Evolutionary conservation across 2,329 filamentous ascomycete species (phyloP).

Genomic region (Exophiala xenobiotica): DNA sequence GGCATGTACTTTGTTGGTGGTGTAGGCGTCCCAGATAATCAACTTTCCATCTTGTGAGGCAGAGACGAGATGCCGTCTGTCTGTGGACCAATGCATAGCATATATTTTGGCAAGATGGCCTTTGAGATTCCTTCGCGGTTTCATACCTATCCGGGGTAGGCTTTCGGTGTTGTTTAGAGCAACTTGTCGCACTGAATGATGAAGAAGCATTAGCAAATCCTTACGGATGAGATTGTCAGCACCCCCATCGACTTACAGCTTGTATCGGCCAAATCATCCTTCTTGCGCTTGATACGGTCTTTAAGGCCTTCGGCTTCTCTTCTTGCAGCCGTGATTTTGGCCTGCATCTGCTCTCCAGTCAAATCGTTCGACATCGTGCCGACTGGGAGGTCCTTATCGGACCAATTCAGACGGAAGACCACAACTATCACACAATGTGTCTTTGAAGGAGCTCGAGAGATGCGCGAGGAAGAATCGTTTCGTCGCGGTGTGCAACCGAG

Average conservation of each 20-base stretch:
- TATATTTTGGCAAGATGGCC: constrained; percentile 99
- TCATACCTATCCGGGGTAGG: constrained; percentile 93
- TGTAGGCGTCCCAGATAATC: constrained; percentile 99
- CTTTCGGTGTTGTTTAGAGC: constrained; percentile 89
- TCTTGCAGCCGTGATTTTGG: constrained; percentile 85
- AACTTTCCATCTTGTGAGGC: constrained; percentile 98
- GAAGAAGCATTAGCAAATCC: constrained; percentile 31
- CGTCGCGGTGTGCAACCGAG: constrained; percentile 27
- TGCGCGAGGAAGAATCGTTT: constrained; percentile 38
- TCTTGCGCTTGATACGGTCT: constrained; percentile 99
- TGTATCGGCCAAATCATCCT: constrained; percentile 98
- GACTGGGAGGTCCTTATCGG: constrained; percentile 32
- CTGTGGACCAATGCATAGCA: constrained; percentile 99
- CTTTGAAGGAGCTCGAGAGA: constrained; percentile 15
- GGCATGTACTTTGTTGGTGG: constrained; percentile 98
- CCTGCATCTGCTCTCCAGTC: constrained; percentile 70
- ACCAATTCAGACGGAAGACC: constrained; percentile 21
- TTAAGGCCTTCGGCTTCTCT: constrained; percentile 97
- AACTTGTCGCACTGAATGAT: constrained; percentile 75
- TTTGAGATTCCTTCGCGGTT: constrained; percentile 93
- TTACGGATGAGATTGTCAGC: not conserved
- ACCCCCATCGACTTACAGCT: constrained; percentile 67
- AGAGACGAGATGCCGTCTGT: constrained; percentile 93
- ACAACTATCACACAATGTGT: constrained; percentile 27
- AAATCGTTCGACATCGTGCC: constrained; percentile 49